Percentiles rank a stretch among this genome's conserved stretches.
Evolutionary conservation across 306 rosid genomes (phyloP).

Genomic region (Citrullus mucosospermus): DNA sequence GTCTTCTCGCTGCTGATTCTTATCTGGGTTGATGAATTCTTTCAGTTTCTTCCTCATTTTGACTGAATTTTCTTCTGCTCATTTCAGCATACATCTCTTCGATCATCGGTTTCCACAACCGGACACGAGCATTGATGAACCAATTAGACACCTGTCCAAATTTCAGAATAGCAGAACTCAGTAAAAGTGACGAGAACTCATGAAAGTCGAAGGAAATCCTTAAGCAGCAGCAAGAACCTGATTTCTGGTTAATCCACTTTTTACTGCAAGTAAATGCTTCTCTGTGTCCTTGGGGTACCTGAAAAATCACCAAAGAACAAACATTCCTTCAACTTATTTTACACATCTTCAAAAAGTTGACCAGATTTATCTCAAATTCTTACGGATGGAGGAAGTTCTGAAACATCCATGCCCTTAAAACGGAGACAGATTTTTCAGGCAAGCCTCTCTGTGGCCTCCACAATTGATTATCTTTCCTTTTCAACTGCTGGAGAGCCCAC

Average conservation of each 20-base stretch:
- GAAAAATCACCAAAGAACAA: conserved; percentile 16
- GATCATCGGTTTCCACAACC: conserved; percentile 94
- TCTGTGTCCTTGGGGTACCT: conserved; percentile 98
- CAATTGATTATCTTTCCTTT: conserved; percentile 60
- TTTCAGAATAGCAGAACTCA: neutral
- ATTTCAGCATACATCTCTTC: conserved; percentile 94
- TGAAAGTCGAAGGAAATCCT: neutral
- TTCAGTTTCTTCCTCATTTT: conserved; percentile 26
- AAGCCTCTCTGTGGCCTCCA: conserved; percentile 96
- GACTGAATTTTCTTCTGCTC: conserved; percentile 44
- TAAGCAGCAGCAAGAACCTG: conserved; percentile 39
- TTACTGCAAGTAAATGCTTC: conserved; percentile 84
- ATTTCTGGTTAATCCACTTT: conserved; percentile 86
- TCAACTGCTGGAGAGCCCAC: conserved; percentile 75
- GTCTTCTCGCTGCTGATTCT: conserved; percentile 25
- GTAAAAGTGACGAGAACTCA: neutral
- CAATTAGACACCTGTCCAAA: conserved; percentile 68
- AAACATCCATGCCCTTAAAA: conserved; percentile 86
- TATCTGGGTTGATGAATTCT: conserved; percentile 21
- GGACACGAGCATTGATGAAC: conserved; percentile 90
- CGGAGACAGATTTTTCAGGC: conserved; percentile 90
- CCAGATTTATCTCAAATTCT: conserved; percentile 7
- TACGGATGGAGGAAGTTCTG: conserved; percentile 97
- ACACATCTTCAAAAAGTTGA: neutral
- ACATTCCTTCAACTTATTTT: neutral